A percentile compares a stretch with the other conserved stretches of the same genome.
Evolutionary conservation across 352 stramenopile species (phyloP).

Genomic region (Phytophthora pinifolia): DNA sequence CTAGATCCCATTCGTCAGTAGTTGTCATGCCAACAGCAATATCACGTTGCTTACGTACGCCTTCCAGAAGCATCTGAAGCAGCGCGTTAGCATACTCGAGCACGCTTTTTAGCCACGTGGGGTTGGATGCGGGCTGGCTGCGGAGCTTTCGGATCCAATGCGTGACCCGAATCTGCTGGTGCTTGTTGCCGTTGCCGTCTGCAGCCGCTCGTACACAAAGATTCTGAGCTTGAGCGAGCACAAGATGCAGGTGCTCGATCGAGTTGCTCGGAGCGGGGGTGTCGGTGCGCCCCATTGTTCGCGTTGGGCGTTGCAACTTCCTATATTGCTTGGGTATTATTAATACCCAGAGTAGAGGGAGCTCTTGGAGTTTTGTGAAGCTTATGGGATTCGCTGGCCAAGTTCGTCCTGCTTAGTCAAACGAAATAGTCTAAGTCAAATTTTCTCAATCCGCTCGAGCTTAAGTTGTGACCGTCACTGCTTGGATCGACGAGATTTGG

Average conservation of each 20-base stretch:
- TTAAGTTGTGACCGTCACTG: no score
- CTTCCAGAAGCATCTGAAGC: slow-evolving; percentile 53
- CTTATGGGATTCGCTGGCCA: no score
- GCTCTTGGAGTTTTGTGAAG: no score
- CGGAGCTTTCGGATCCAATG: slow-evolving; percentile 64
- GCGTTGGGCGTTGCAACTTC: neutral
- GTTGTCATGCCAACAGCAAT: neutral
- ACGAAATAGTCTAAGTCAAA: no score
- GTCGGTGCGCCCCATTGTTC: slow-evolving; percentile 10
- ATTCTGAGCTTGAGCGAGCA: slow-evolving; percentile 43
- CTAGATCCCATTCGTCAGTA: slow-evolving; percentile 18
- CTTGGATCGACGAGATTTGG: no score
- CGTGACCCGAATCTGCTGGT: slow-evolving; percentile 60
- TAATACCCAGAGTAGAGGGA: no score
- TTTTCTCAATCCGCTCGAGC: no score
- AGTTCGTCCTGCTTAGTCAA: no score
- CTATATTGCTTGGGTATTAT: neutral
- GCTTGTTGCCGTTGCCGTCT: slow-evolving; percentile 29
- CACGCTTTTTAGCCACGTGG: slow-evolving; percentile 62
- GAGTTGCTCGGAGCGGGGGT: slow-evolving; percentile 11
- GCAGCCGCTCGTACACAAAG: slow-evolving; percentile 25
- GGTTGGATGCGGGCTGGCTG: slow-evolving; percentile 52
- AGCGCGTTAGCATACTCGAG: slow-evolving; percentile 43
- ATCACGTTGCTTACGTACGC: slow-evolving; percentile 33
- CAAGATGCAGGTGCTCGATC: slow-evolving; percentile 32